A percentile compares a stretch with the other conserved stretches of the same genome.
phyloP scores from a whole-genome alignment of 2,329 filamentous ascomycete species.

The Pseudovirgaria hyperparasitica region DNA sequence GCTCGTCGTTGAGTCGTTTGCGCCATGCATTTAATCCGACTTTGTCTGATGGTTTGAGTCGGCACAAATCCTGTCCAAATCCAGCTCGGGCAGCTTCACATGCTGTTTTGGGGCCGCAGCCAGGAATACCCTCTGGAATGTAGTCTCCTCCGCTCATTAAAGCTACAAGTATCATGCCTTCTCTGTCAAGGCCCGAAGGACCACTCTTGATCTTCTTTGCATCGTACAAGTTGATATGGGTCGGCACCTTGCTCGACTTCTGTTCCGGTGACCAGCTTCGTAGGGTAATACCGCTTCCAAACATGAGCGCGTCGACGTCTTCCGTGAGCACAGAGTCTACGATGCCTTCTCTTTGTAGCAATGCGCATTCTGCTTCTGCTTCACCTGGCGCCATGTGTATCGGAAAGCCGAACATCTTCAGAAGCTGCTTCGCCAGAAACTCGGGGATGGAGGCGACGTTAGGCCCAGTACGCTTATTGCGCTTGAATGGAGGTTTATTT shows the following conservation, averaged over 20 bases:
- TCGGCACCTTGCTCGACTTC: conserved; percentile 52
- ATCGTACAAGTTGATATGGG: conserved; percentile 76
- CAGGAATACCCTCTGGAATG: conserved; percentile 71
- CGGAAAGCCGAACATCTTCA: conserved; percentile 74
- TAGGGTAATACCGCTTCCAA: conserved; percentile 68
- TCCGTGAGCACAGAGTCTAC: conserved; percentile 93
- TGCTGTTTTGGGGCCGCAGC: conserved; percentile 77
- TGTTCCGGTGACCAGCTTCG: conserved; percentile 73
- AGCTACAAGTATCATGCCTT: conserved; percentile 88
- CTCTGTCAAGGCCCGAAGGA: conserved; percentile 55
- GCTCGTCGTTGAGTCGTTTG: conserved; percentile 56
- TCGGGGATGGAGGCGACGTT: conserved; percentile 54
- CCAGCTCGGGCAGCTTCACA: conserved; percentile 83
- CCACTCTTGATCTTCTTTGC: conserved; percentile 41
- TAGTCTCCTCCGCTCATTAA: conserved; percentile 96
- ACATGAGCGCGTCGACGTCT: conserved; percentile 96
- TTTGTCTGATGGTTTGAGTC: conserved; percentile 46
- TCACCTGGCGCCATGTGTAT: conserved; percentile 84
- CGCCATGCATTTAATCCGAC: conserved; percentile 57
- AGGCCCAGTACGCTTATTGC: conserved; percentile 60
- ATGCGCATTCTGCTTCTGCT: too few species aligned
- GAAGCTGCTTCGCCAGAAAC: conserved; percentile 68
- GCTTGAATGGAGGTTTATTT: conserved; percentile 75
- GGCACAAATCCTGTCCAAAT: conserved; percentile 66
- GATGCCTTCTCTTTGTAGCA: too few species aligned